Percentiles rank a stretch among this genome's conserved stretches.
Conservation (phyloP, 2,329 filamentous ascomycete genomes). For the Teratosphaeria zuluensis region DNA sequence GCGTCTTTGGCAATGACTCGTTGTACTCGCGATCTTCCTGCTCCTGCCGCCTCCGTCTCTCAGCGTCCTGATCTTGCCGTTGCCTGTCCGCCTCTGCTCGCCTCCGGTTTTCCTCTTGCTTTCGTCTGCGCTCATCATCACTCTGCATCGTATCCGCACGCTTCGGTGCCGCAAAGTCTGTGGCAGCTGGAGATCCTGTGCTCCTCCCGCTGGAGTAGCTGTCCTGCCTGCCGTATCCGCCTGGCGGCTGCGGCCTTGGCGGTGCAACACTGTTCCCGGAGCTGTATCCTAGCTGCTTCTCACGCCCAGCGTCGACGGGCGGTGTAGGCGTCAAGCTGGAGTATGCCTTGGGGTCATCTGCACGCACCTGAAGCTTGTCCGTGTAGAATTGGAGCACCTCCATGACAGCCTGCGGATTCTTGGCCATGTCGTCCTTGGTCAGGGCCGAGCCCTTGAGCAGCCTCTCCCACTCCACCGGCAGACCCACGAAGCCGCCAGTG, state of each 20-base stretch:
- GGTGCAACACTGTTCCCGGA: conserved; percentile 38
- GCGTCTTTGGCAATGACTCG: conserved; percentile 73
- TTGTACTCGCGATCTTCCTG: conserved; percentile 69
- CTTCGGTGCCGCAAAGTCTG: conserved; percentile 18
- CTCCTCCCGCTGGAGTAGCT: conserved; percentile 31
- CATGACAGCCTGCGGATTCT: conserved; percentile 67
- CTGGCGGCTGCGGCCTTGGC: conserved; percentile 37
- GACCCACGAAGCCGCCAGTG: conserved; percentile 86
- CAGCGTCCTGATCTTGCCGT: conserved; percentile 36
- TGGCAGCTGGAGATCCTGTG: conserved; percentile 4
- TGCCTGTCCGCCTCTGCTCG: conserved; percentile 30
- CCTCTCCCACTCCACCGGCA: conserved; percentile 95
- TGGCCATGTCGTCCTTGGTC: conserved; percentile 96
- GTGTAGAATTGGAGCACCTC: conserved; percentile 81
- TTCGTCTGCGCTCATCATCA: conserved; percentile 26
- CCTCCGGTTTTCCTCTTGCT: conserved; percentile 31
- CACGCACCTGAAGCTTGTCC: conserved; percentile 63
- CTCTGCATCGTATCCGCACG: conserved; percentile 26
- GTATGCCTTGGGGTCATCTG: conserved; percentile 61
- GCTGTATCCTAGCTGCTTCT: conserved; percentile 42
- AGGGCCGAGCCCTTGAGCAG: conserved; percentile 92
- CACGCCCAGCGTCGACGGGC: conserved; percentile 36
- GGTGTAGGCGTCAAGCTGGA: conserved; percentile 60
- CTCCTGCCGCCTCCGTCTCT: conserved; percentile 51
- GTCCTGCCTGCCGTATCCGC: conserved; percentile 34